phyloP scores from a whole-genome alignment of 148 eudicot species.

The Diospyros kaki region DNA sequence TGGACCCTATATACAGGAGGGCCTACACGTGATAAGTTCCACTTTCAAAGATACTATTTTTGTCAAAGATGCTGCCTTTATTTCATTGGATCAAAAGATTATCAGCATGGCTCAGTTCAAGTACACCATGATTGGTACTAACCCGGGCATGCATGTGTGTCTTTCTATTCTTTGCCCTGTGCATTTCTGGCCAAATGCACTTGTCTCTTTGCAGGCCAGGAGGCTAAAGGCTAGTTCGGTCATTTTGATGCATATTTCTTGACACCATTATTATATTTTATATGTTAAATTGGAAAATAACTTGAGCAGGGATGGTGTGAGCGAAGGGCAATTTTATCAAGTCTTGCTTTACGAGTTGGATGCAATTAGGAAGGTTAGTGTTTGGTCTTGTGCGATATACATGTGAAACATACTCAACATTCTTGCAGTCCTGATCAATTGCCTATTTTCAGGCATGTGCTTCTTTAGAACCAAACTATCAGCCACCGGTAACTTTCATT shows the following conservation, averaged over 20 bases:
- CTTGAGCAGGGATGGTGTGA: conserved; percentile 79
- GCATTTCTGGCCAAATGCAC: no score
- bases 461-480: conserved; percentile 68
- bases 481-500: conserved; percentile 77
- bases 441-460: conserved; percentile 61
- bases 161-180: no score
- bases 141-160: no score
- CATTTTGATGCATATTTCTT: no score
- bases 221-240: no score
- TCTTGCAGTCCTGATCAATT: not conserved
- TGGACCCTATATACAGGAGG: conserved; percentile 7
- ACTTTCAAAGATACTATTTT: not conserved
- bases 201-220: no score
- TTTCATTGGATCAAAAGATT: not conserved
- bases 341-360: conserved; percentile 68
- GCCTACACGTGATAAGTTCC: not conserved
- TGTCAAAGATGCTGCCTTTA: conserved; percentile 5
- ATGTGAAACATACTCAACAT: conserved; percentile 4
- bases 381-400: not conserved
- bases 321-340: conserved; percentile 92
- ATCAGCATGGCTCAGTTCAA: not conserved
- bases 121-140: not conserved
- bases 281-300: conserved; percentile 8
- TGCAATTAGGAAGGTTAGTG: conserved; percentile 62
- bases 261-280: not conserved